Conservation (phyloP, 306 rosid species). For the Carpinus viminea region DNA sequence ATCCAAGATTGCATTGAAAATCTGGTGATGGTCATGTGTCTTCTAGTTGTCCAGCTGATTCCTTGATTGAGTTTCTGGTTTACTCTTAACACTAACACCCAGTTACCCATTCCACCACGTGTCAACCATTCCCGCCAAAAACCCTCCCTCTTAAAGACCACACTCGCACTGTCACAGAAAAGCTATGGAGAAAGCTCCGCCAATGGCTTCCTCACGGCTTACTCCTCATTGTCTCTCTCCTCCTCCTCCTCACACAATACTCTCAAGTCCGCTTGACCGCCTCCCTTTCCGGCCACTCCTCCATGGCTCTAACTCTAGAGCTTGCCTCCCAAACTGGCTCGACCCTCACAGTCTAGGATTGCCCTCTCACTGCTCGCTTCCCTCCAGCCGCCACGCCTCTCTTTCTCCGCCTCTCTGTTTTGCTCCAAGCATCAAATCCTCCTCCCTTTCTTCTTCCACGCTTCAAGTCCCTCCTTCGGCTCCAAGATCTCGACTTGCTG, state of each 20-base stretch:
- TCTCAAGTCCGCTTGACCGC: conserved; percentile 56
- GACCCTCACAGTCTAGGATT: not conserved
- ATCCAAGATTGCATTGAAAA: no score
- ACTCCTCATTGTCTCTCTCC: conserved; percentile 16
- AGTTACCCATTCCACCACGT: not conserved
- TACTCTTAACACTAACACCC: no score
- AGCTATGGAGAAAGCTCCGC: no score
- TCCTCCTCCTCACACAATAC: conserved; percentile 30
- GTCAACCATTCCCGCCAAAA: conserved; percentile 7
- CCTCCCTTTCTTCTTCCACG: conserved; percentile 39
- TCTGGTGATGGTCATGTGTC: no score
- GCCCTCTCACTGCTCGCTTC: conserved; percentile 54
- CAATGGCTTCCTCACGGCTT: no score
- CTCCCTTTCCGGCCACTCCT: conserved; percentile 46
- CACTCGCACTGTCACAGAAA: no score
- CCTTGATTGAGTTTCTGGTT: no score
- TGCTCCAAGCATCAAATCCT: conserved; percentile 58
- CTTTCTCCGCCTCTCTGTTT: conserved; percentile 53
- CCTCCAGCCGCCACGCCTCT: conserved; percentile 42
- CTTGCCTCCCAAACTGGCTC: conserved; percentile 44
- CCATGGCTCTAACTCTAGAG: conserved; percentile 58
- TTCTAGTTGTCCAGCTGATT: no score
- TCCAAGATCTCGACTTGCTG: conserved; percentile 52
- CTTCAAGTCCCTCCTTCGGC: conserved; percentile 55
- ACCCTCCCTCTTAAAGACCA: no score